A percentile compares a stretch with the other conserved stretches of the same genome.
Evolutionary conservation across 1,284 basidiomycete genomes (phyloP).

Genomic region (Mycosarcoma maydis): DNA sequence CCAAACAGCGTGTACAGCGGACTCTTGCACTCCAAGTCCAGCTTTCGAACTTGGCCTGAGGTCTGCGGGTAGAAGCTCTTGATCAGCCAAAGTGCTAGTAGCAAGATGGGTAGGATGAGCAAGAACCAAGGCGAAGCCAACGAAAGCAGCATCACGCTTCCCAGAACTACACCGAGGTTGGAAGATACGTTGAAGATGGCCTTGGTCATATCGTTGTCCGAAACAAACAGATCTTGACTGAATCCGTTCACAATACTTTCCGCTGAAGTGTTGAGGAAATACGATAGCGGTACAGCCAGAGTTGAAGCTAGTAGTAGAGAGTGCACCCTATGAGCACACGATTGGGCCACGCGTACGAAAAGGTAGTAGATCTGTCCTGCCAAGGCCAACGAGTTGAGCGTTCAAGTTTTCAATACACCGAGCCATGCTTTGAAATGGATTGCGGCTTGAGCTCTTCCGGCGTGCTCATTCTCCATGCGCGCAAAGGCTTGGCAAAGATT

Average conservation of each 20-base stretch:
- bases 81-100: constrained; percentile 34
- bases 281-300: not conserved
- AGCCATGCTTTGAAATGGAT: too few relatives aligned
- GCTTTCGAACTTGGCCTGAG: constrained; percentile 16
- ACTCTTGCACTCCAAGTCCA: constrained; percentile 48
- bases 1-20: constrained; percentile 49
- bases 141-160: not conserved
- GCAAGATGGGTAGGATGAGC: constrained; percentile 20
- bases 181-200: not conserved
- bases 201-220: not conserved
- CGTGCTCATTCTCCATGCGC: too few relatives aligned
- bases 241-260: not conserved
- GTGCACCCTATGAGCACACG: not conserved
- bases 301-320: not conserved
- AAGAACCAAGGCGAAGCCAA: constrained; percentile 41
- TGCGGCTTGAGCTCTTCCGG: too few relatives aligned
- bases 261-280: not conserved
- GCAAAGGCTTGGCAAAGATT: too few relatives aligned
- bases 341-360: not conserved
- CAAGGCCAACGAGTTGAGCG: constrained; percentile 1
- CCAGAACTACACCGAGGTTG: not conserved
- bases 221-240: not conserved
- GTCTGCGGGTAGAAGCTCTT: constrained; percentile 41
- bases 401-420: not conserved
- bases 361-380: constrained; percentile 3